Percentiles rank a stretch among this genome's conserved stretches.
These are phyloP conservation scores for Phytophthora litchii DNA, from an alignment of 352 stramenopile species.

Conservation along the genomic window DNA sequence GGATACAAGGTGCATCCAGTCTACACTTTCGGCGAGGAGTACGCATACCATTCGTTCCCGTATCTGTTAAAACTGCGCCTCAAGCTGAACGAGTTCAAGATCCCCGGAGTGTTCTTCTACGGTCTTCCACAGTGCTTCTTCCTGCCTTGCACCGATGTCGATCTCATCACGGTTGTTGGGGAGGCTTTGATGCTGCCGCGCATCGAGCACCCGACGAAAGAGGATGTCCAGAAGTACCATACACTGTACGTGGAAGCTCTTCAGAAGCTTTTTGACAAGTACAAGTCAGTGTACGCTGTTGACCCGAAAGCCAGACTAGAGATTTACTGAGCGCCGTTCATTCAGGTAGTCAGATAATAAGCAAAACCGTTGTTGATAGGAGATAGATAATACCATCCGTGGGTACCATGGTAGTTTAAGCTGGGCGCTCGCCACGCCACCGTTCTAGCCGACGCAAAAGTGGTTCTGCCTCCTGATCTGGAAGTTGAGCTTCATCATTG, in stretches of 20 bases:
- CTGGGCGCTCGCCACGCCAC: slow-evolving; percentile 6
- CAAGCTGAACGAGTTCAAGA: slow-evolving; percentile 81
- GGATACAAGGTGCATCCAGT: slow-evolving; percentile 88
- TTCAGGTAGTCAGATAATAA: background rate
- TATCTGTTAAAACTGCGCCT: slow-evolving; percentile 77
- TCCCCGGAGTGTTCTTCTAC: slow-evolving; percentile 83
- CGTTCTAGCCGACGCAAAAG: slow-evolving; percentile 22
- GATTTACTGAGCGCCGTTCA: slow-evolving; percentile 38
- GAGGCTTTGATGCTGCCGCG: slow-evolving; percentile 84
- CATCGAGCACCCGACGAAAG: slow-evolving; percentile 85
- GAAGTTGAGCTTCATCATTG: background rate
- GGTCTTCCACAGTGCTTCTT: slow-evolving; percentile 80
- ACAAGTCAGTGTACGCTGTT: slow-evolving; percentile 82
- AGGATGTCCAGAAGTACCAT: slow-evolving; percentile 93
- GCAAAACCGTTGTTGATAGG: slow-evolving; percentile 4
- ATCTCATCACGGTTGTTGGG: slow-evolving; percentile 90
- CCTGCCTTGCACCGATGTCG: slow-evolving; percentile 74
- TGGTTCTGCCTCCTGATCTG: slow-evolving; percentile 23
- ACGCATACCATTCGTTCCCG: slow-evolving; percentile 86
- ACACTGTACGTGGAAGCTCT: slow-evolving; percentile 84
- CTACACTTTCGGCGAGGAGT: slow-evolving; percentile 92
- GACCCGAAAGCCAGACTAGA: slow-evolving; percentile 61
- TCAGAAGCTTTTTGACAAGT: slow-evolving; percentile 82
- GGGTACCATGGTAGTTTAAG: slow-evolving; percentile 8
- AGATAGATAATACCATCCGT: slow-evolving; percentile 1